Evolutionary conservation across 306 rosid species (phyloP).

Genomic region (Quercus variabilis): DNA sequence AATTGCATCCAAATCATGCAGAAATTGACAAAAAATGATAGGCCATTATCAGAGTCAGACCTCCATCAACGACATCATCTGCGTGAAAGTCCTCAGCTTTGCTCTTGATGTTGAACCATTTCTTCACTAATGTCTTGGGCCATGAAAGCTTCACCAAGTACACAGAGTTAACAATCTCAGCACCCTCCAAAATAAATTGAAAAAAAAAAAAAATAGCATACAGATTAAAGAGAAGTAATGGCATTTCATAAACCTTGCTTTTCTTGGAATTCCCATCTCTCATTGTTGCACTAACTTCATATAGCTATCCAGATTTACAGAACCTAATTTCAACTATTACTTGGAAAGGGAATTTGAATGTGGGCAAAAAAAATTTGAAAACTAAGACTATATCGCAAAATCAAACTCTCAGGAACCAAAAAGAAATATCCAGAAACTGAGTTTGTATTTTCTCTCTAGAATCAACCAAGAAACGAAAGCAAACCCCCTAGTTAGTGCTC

Average conservation of each 20-base stretch:
- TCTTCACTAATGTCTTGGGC: conserved; percentile 93
- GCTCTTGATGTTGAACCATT: conserved; percentile 95
- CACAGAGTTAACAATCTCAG: conserved; percentile 31
- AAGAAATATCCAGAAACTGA: not conserved
- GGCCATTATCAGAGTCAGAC: conserved; percentile 41
- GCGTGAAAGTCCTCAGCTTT: conserved; percentile 88
- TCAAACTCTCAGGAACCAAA: not conserved
- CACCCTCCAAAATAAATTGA: not conserved
- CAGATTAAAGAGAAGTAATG: conserved; percentile 14
- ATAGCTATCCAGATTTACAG: conserved; percentile 31
- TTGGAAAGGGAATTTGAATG: not conserved
- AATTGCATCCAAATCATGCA: conserved; percentile 28
- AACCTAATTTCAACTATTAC: conserved; percentile 15
- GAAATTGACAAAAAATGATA: conserved; percentile 18
- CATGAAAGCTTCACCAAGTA: conserved; percentile 80
- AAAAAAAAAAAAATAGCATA: conserved; percentile 13
- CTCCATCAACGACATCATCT: conserved; percentile 67
- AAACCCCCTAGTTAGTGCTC: conserved; percentile 7
- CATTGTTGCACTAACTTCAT: conserved; percentile 91
- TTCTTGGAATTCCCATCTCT: conserved; percentile 93
- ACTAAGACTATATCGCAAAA: not conserved
- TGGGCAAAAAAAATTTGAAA: not conserved
- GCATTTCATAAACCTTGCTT: conserved; percentile 83
- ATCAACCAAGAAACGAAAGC: conserved; percentile 5
- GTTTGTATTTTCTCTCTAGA: conserved; percentile 7